These are phyloP conservation scores for Geotrichum carabidarum DNA, from an alignment of 1,139 yeast genomes.

Conservation along the genomic window DNA sequence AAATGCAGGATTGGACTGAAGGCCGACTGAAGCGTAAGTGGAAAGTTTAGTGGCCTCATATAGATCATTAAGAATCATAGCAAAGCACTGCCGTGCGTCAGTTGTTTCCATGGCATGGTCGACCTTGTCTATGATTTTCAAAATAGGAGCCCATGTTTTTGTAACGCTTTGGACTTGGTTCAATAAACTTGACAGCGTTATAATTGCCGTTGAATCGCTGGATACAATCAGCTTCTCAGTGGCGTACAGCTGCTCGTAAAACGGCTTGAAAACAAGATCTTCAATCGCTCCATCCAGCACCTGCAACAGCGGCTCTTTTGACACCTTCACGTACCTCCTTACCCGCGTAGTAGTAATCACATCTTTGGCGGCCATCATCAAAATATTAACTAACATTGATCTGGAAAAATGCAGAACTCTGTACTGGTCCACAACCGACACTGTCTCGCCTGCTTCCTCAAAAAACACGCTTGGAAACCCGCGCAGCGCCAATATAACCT, in stretches of 20 bases:
- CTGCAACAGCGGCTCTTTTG: constrained; percentile 2
- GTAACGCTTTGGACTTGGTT: background rate
- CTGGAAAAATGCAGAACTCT: constrained; percentile 11
- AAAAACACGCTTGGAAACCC: constrained; percentile 7
- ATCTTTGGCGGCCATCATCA: background rate
- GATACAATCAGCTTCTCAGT: constrained; percentile 1
- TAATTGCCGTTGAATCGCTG: background rate
- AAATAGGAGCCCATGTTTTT: constrained; percentile 7
- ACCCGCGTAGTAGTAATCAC: background rate
- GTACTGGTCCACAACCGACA: background rate
- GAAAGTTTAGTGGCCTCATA: background rate
- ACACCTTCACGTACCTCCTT: constrained; percentile 1
- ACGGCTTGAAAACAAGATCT: background rate
- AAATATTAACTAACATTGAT: constrained; percentile 1
- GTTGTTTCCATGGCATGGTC: background rate
- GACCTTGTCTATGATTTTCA: background rate
- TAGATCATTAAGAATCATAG: background rate
- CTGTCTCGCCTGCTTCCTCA: background rate
- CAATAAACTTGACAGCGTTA: background rate
- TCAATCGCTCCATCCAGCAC: constrained; percentile 11
- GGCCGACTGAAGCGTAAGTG: background rate
- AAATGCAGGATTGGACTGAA: background rate
- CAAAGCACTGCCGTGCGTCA: constrained; percentile 3
- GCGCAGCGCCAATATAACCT: constrained; percentile 6
- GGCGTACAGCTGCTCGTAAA: background rate